These are phyloP conservation scores for Neurospora sp. DNA, from an alignment of 495 filamentous ascomycete species.

Conservation along the genomic window DNA sequence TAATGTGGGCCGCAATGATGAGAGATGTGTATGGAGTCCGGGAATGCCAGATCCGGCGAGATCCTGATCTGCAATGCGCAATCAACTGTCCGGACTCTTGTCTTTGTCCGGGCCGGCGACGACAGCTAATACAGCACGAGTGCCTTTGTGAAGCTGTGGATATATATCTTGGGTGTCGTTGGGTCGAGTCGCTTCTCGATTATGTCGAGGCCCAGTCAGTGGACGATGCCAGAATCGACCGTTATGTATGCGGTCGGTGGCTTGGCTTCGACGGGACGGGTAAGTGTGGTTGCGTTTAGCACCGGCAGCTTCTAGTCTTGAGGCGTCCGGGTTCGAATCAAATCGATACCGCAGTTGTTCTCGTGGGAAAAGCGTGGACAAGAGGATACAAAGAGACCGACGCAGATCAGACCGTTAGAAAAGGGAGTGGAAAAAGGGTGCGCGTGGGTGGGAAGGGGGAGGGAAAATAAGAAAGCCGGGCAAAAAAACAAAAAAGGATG, in stretches of 20 bases:
- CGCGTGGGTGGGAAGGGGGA: neutral
- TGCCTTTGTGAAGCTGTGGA: neutral
- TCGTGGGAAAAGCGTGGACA: neutral
- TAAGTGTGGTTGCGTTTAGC: neutral
- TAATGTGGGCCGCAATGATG: neutral
- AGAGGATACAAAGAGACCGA: neutral
- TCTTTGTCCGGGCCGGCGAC: neutral
- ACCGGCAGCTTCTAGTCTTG: neutral
- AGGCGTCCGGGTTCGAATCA: neutral
- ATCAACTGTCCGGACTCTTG: neutral
- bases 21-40: neutral
- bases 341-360: neutral
- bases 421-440: neutral
- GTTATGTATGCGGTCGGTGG: neutral
- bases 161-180: neutral
- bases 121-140: neutral
- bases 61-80: neutral
- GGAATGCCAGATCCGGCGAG: neutral
- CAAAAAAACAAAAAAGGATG: neutral
- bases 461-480: neutral
- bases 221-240: neutral
- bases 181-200: neutral
- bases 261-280: neutral
- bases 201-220: neutral
- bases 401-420: neutral